These are phyloP conservation scores for Fusarium mangiferae DNA, from an alignment of 2,329 filamentous ascomycete species.

Conservation along the genomic window DNA sequence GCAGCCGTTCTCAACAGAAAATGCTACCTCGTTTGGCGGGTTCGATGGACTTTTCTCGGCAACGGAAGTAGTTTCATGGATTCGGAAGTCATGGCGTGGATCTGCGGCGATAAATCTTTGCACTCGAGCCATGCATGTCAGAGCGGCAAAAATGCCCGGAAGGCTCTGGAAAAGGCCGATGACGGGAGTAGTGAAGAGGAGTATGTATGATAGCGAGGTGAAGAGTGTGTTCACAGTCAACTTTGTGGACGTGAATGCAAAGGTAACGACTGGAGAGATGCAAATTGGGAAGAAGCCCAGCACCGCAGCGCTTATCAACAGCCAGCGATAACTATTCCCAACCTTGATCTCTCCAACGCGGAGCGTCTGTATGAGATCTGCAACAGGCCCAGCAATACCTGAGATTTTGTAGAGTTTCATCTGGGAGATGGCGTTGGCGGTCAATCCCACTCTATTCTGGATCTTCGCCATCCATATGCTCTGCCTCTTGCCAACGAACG, in stretches of 20 bases:
- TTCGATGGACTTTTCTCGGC: slow-evolving; percentile 3
- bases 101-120: slow-evolving; percentile 51
- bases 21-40: not conserved
- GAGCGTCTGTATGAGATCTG: slow-evolving; percentile 44
- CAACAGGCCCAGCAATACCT: slow-evolving; percentile 43
- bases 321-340: slow-evolving; percentile 43
- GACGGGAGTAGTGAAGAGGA: slow-evolving; percentile 49
- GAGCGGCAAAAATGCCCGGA: slow-evolving; percentile 45
- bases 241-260: slow-evolving; percentile 42
- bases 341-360: slow-evolving; percentile 45
- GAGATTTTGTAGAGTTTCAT: slow-evolving; percentile 50
- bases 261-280: slow-evolving; percentile 49
- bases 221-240: slow-evolving; percentile 47
- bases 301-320: slow-evolving; percentile 36
- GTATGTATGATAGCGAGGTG: slow-evolving; percentile 49
- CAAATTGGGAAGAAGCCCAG: slow-evolving; percentile 49
- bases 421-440: slow-evolving; percentile 45
- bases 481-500: slow-evolving; percentile 39
- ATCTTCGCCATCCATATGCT: slow-evolving; percentile 51
- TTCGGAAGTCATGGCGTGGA: slow-evolving; percentile 38
- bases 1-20: slow-evolving; percentile 29
- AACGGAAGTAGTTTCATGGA: not conserved
- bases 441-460: slow-evolving; percentile 49
- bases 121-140: slow-evolving; percentile 50
- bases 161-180: slow-evolving; percentile 47